phyloP scores from a whole-genome alignment of 2,329 filamentous ascomycete genomes.

The Ceratocystis alfenasii region DNA sequence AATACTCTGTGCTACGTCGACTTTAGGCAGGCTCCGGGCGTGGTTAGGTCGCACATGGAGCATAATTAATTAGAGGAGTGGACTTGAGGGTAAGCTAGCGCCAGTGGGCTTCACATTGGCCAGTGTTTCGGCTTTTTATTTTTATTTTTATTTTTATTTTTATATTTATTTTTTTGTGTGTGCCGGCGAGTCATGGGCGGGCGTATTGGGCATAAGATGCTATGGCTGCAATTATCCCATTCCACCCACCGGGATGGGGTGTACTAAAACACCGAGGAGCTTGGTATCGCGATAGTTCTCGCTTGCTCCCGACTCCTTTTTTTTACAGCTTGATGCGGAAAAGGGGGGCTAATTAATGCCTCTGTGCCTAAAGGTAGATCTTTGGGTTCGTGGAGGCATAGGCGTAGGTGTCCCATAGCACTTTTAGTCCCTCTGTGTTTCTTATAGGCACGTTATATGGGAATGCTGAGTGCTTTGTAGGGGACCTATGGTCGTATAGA shows the following conservation, averaged over 20 bases:
- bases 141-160: background rate
- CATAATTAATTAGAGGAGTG: too few species aligned
- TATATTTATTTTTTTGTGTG: background rate
- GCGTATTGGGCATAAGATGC: background rate
- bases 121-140: too few species aligned
- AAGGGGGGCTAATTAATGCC: conserved; percentile 1
- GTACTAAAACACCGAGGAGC: background rate
- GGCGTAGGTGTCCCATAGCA: background rate
- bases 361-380: conserved; percentile 4
- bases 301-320: background rate
- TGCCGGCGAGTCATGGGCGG: background rate
- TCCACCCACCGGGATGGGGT: background rate
- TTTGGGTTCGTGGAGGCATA: background rate
- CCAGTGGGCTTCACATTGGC: too few species aligned
- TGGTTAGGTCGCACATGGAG: too few species aligned
- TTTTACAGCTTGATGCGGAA: background rate
- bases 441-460: too few species aligned
- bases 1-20: too few species aligned
- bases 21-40: too few species aligned
- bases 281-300: background rate
- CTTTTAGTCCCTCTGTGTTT: background rate
- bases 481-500: background rate
- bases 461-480: too few species aligned
- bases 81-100: too few species aligned
- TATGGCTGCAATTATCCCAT: background rate